Conservation (phyloP, 2,329 filamentous ascomycete species). For the Aspergillus novoparasiticus region DNA sequence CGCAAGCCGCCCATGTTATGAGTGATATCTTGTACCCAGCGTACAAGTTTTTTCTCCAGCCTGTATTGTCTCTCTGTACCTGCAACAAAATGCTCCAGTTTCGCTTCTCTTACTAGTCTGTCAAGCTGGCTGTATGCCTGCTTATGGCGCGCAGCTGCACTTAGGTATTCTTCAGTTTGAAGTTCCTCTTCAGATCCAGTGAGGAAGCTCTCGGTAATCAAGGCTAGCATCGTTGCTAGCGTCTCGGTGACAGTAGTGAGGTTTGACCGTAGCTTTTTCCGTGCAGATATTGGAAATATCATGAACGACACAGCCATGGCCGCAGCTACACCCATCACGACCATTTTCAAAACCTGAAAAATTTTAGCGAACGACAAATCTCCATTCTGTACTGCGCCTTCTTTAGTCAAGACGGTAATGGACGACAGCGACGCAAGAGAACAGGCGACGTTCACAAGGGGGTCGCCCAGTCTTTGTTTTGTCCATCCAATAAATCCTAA, state of each 20-base stretch:
- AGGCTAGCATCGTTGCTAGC: slow-evolving; percentile 77
- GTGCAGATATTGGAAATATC: slow-evolving; percentile 77
- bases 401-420: slow-evolving; percentile 88
- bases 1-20: slow-evolving; percentile 89
- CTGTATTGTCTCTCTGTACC: slow-evolving; percentile 78
- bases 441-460: slow-evolving; percentile 80
- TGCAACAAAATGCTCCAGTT: slow-evolving; percentile 81
- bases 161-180: slow-evolving; percentile 64
- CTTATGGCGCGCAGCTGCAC: slow-evolving; percentile 65
- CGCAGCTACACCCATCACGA: slow-evolving; percentile 73
- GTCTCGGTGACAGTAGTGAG: slow-evolving; percentile 74
- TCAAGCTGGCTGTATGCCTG: slow-evolving; percentile 70
- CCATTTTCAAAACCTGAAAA: slow-evolving; percentile 78
- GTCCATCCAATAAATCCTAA: slow-evolving; percentile 87
- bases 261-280: slow-evolving; percentile 70
- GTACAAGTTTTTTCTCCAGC: slow-evolving; percentile 76
- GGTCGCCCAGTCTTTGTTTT: slow-evolving; percentile 76
- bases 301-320: slow-evolving; percentile 75
- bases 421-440: slow-evolving; percentile 85
- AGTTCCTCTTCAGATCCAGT: slow-evolving; percentile 80
- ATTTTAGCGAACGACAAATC: slow-evolving; percentile 82
- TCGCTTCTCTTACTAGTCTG: slow-evolving; percentile 79
- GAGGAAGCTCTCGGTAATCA: slow-evolving; percentile 81
- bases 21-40: slow-evolving; percentile 80
- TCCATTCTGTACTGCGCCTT: slow-evolving; percentile 80